phyloP scores from a whole-genome alignment of 2,329 filamentous ascomycete species.

The Corynespora cassiicola region DNA sequence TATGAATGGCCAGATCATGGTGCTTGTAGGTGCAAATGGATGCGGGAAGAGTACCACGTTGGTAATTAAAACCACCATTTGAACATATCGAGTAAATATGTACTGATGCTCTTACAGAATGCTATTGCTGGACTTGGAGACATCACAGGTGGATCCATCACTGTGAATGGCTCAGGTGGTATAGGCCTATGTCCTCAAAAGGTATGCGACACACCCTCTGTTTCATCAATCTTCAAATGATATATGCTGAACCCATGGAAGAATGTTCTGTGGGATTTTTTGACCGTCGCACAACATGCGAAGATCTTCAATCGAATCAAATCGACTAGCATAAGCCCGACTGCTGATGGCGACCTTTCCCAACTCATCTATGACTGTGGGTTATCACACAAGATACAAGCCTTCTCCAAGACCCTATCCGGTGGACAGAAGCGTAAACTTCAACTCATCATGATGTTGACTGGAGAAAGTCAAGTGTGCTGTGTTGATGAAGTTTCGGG shows the following conservation, averaged over 20 bases:
- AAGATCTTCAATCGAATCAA: conserved; percentile 82
- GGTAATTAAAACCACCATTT: conserved; percentile 46
- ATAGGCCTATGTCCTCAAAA: conserved; percentile 87
- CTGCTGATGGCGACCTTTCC: conserved; percentile 60
- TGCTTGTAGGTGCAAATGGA: conserved; percentile 84
- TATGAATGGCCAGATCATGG: conserved; percentile 78
- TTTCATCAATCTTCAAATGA: conserved; percentile 2
- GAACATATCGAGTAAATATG: too few relatives aligned
- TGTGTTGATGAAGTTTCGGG: conserved; percentile 88
- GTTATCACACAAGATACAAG: conserved; percentile 73
- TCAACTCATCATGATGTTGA: conserved; percentile 90
- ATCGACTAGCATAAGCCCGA: conserved; percentile 57
- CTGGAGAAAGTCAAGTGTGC: conserved; percentile 82
- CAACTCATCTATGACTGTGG: conserved; percentile 72
- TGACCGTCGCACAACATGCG: conserved; percentile 86
- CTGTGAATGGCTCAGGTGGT: conserved; percentile 74
- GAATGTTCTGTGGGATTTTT: conserved; percentile 86
- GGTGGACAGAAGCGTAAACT: conserved; percentile 90
- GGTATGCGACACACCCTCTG: not conserved
- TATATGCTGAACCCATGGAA: conserved; percentile 39
- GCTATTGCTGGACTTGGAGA: conserved; percentile 81
- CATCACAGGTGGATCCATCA: conserved; percentile 75
- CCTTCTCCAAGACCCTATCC: conserved; percentile 75
- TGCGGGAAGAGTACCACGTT: conserved; percentile 82
- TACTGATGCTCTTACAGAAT: conserved; percentile 51